Base-by-base conservation (phyloP, 164 flowering plant genomes). In the Nelumbo lutea region DNA sequence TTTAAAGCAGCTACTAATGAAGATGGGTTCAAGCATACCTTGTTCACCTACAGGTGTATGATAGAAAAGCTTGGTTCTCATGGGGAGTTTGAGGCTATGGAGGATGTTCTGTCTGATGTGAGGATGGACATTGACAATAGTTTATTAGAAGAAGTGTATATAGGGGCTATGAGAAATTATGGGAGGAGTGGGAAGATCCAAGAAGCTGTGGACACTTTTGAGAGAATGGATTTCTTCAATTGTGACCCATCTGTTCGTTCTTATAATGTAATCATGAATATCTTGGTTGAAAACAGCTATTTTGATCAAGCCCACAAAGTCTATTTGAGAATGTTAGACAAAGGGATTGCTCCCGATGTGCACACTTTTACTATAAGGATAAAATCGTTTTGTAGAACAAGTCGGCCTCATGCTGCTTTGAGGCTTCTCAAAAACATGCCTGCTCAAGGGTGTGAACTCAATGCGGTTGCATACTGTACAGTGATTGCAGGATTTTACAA, bases 361-460 rank as follows among this genome's bases (percentile, higher is more conserved):
- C 88, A 85, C 70, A 86, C 90, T 2, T 88, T 81, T 65, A 88
- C 97, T 0, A 86, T 89, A 56, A 80, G 98, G 87, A 93, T 93
- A n/a, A 93, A 93, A 73, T 82, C 90, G 5, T 90, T 93, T 75
- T 90, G 96, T 79, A 84, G 76, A 74, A 91, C 92, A 3, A 73
- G 71, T 8, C 81, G 96, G 75, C 93, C 93, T 57, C 83, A 79
- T 70, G 91, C 85, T 68, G 97, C 97, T 63, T 72, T 88, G 48
- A 89, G 96, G 82, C 94, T 93, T 78, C 87, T 93, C 41, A 83
- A 70, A 46, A 93, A 85, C 81, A 89, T 90, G 90, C 74, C 86
- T 50, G 70, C 71, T 1, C 89, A 83, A 44, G 96, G 90, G 43
- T 90, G 89, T 65, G 74, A 84, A 61, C 59, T 73, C 59, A 93